Evolutionary conservation across 768 basidiomycete species (phyloP).

Genomic region (Neoboletus brunneissimus): DNA sequence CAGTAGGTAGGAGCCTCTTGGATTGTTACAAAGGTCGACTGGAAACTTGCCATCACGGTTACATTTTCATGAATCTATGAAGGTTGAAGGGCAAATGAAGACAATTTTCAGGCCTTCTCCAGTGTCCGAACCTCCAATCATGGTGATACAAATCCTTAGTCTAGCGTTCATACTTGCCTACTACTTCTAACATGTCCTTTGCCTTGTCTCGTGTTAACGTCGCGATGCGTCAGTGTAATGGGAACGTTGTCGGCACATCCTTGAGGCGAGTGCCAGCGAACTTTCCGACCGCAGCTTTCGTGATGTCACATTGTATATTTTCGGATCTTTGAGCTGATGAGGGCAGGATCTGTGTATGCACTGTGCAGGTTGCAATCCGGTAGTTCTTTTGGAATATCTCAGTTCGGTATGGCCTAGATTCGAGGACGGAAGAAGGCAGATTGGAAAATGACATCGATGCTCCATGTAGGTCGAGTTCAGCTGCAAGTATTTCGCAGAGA

Average conservation of each 20-base stretch:
- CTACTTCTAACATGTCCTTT: too few species aligned
- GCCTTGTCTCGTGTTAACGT: too few species aligned
- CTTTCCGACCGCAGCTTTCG: constrained; percentile 5
- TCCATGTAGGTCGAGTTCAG: background rate
- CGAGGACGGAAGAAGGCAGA: background rate
- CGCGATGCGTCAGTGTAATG: background rate
- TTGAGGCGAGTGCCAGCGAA: background rate
- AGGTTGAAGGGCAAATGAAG: background rate
- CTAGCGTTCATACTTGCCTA: constrained; percentile 6
- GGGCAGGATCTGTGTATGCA: background rate
- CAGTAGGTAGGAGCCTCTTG: background rate
- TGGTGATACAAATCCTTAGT: constrained; percentile 2
- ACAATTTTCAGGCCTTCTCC: background rate
- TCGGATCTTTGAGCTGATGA: background rate
- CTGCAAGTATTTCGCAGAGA: background rate
- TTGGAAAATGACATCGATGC: background rate
- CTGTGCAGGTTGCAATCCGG: background rate
- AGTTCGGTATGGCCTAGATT: background rate
- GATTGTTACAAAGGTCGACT: too few species aligned
- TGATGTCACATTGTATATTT: background rate
- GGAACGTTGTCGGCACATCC: background rate
- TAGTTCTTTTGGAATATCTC: background rate
- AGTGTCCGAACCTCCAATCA: background rate
- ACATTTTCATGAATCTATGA: background rate
- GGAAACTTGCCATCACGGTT: too few species aligned